Evolutionary conservation across 306 rosid genomes (phyloP).

Genomic region (Dryas alaskensis): DNA sequence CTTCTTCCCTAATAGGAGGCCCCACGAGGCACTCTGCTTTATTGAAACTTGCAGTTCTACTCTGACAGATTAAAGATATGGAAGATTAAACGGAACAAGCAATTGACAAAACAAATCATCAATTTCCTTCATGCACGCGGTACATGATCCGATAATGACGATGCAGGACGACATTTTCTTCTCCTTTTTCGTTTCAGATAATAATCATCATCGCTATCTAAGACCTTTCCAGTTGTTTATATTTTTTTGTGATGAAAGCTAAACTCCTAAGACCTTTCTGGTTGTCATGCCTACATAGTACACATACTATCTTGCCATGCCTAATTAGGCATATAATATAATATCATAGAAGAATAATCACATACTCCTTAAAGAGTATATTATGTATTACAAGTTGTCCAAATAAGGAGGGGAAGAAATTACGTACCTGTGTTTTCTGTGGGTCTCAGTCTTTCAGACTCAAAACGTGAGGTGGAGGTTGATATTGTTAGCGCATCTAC

Average conservation of each 20-base stretch:
- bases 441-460: background rate
- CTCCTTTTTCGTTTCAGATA: background rate
- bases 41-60: conserved; percentile 5
- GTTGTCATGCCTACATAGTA: background rate
- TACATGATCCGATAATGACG: background rate
- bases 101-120: background rate
- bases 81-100: conserved; percentile 18
- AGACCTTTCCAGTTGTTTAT: background rate
- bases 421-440: conserved; percentile 14
- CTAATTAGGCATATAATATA: background rate
- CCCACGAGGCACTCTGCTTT: conserved; percentile 2
- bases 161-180: background rate
- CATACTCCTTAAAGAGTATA: conserved; percentile 24
- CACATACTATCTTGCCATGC: background rate
- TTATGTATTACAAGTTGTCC: conserved; percentile 15
- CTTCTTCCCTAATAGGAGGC: background rate
- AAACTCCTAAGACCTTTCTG: background rate
- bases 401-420: too few relatives aligned
- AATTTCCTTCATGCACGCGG: background rate
- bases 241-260: background rate
- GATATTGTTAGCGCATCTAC: conserved; percentile 42
- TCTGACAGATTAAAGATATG: conserved; percentile 11
- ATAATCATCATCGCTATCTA: background rate
- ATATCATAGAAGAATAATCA: background rate
- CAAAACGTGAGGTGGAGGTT: conserved; percentile 25